phyloP scores from a whole-genome alignment of 306 rosid species.

The Bauhinia variegata region DNA sequence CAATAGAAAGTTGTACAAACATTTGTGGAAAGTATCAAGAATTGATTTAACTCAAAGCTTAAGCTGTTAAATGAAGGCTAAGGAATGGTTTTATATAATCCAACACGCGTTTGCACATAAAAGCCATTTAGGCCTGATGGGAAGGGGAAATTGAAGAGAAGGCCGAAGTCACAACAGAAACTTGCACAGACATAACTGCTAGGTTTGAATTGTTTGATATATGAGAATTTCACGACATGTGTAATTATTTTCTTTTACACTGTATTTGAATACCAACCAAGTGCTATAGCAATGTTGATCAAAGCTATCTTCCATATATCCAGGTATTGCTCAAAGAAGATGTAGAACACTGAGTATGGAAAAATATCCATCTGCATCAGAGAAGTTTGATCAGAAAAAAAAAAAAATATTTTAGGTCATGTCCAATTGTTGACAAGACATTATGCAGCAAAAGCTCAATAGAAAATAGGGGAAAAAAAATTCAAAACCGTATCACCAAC shows the following conservation, averaged over 20 bases:
- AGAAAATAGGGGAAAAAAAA: conserved; percentile 20
- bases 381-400: conserved; percentile 43
- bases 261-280: conserved; percentile 64
- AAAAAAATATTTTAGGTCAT: too few relatives aligned
- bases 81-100: too few relatives aligned
- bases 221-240: background rate
- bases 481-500: conserved; percentile 5
- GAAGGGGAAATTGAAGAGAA: conserved; percentile 1
- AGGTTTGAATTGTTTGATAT: conserved; percentile 17
- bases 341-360: conserved; percentile 96
- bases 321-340: conserved; percentile 95
- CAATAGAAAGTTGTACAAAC: background rate
- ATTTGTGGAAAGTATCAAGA: too few relatives aligned
- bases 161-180: conserved; percentile 13
- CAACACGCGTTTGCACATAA: too few relatives aligned
- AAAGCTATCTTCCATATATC: conserved; percentile 84
- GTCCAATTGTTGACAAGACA: conserved; percentile 31
- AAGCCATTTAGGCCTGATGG: too few relatives aligned
- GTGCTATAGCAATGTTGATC: conserved; percentile 73
- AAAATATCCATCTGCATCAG: conserved; percentile 86
- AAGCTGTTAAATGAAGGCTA: too few relatives aligned
- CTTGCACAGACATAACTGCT: background rate
- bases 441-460: conserved; percentile 6
- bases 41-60: too few relatives aligned
- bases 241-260: conserved; percentile 5